phyloP scores from a whole-genome alignment of 176 grass and related monocot genomes.

The Eleusine indica region DNA sequence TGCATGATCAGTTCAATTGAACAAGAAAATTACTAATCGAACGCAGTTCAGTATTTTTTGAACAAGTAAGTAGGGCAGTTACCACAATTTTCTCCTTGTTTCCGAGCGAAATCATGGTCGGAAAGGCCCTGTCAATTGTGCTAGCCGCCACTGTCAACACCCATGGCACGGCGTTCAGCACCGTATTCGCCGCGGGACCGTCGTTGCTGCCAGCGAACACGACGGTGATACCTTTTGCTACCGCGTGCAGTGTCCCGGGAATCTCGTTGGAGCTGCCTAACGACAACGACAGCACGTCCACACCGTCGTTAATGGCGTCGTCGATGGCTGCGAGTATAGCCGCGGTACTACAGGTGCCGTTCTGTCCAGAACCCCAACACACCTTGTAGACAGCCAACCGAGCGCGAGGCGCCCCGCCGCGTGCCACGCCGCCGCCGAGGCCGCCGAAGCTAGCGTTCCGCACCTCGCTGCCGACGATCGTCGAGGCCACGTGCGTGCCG shows the following conservation, averaged over 20 bases:
- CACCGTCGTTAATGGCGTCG: slow-evolving; percentile 68
- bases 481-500: slow-evolving; percentile 59
- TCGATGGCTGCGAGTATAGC: slow-evolving; percentile 42
- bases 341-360: neutral
- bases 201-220: slow-evolving; percentile 42
- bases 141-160: slow-evolving; percentile 51
- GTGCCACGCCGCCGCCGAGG: slow-evolving; percentile 35
- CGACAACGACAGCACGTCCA: slow-evolving; percentile 67
- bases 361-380: slow-evolving; percentile 11
- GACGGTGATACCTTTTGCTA: slow-evolving; percentile 49
- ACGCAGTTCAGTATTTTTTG: neutral
- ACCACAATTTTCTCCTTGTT: slow-evolving; percentile 55
- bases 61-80: neutral
- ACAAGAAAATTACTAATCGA: neutral
- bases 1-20: neutral
- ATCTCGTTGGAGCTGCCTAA: neutral
- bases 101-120: slow-evolving; percentile 42
- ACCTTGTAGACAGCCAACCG: slow-evolving; percentile 59
- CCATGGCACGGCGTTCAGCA: slow-evolving; percentile 45
- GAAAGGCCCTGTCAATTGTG: slow-evolving; percentile 65
- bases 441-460: slow-evolving; percentile 36
- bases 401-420: slow-evolving; percentile 56
- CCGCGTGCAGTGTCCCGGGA: slow-evolving; percentile 49
- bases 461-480: slow-evolving; percentile 43
- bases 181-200: slow-evolving; percentile 27